Base-by-base conservation (phyloP, 768 basidiomycete species). In the Kwoniella newhampshirensis region DNA sequence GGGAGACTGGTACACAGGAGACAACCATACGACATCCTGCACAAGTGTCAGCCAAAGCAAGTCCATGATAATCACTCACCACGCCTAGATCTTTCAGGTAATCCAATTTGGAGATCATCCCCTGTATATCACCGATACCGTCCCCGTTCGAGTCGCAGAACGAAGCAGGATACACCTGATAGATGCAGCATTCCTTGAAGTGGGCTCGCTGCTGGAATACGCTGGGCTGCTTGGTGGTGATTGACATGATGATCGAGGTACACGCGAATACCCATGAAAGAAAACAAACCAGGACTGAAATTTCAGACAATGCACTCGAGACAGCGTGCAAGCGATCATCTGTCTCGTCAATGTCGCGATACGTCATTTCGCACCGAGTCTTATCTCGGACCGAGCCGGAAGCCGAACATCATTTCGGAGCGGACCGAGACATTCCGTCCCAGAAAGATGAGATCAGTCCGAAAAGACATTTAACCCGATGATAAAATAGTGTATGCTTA, bases 1-100 rank as follows among this genome's bases (percentile, higher is more conserved):
- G 0, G 86, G 86, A 1, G 82, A 84, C 50, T 80, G 79, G 75
- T 86, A 88, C 39, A 88, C 86, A 8, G 86, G 86, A 2, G 79
- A 82, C 18, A 88, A 79, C 86, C 87, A 88, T 17, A 88, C 66
- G 0, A 85, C 80, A 59, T 86, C 82, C 48, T 50, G 35, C 13
- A 50, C 48, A 5, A 4, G 11, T 6, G 48, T 17, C 13, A 12
- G 20, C 13, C 13, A 9, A 5, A 13, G 13, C n/a, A 50, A 7
- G 32, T 37, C 13, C n/a, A n/a, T 25, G 5, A 30, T 5, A 6
- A 7, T 37, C 48, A 50, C 48, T 21, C 35, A 50, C 52, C 4
- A 84, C 83, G 0, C 86, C 86, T 2, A 89, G 79, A 51, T 82
- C 80, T 55, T 83, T 81, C 48, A 88, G 77, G 71, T 89, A 86